Base-by-base conservation (phyloP, 2,329 filamentous ascomycete species). In the Hawksworthiomyces lignivorus region DNA sequence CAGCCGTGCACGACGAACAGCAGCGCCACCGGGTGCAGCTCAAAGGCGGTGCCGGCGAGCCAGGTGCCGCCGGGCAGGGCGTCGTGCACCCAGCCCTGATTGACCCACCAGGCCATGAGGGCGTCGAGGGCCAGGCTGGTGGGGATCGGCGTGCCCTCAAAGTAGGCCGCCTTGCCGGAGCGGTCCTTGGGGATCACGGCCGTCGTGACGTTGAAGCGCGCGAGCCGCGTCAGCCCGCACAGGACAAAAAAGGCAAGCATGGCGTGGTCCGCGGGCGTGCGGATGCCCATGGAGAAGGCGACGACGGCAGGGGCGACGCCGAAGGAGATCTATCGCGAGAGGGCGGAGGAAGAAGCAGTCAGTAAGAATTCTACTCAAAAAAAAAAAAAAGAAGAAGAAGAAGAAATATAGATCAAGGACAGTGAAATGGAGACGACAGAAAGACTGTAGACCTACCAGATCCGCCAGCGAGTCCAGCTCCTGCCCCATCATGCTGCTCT, bases 191-290 rank as follows among this genome's bases (percentile, higher is more conserved):
- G 92, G 11, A 98, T 77, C 52, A 82, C 80, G 27, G 81, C 75
- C 28, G 92, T 89, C 10, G 92, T 97, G 39, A 98, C 92, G 63
- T 98, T 98, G 80, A 98, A 98, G 51, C 92, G 84, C 34, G 92
- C 92, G 10, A 98, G 79, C 37, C 92, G 82, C 3, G 89, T 94
- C 35, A 98, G 79, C 44, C 92, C 92, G 64, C 87, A 94, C 39
- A 98, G 84, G 33, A 97, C 88, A 64, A 97, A 98, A 65, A 90
- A 87, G 44, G 84, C 73, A 34, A 98, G 69, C 49, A 69, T 72
- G 41, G 94, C 54, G 56, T 94, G 89, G 66, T 98, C 92, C 57
- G 87, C 61, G 3, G 79, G 68, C 10, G 89, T 94, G 58, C 88
- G 88, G 48, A 96, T 67, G 54, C 92, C 92, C 54, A 98, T 77